Conservation (phyloP, 75 land plant species). For the Sequoiadendron giganteum region DNA sequence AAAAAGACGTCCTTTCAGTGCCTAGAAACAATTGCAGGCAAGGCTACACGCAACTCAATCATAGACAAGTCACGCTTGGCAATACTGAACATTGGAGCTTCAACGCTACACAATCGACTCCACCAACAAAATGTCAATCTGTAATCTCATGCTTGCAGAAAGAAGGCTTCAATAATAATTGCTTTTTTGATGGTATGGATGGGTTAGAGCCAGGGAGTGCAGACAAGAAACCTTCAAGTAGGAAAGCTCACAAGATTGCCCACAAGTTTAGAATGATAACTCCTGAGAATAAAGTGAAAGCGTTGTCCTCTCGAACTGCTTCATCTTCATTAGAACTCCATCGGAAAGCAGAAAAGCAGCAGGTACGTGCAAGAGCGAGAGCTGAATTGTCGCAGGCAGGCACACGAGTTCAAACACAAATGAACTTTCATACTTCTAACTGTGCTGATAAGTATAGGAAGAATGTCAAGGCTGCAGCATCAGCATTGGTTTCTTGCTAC, state of each 20-base stretch:
- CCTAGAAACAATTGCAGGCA: background rate
- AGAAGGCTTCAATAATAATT: background rate
- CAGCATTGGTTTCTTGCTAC: slow-evolving; percentile 10
- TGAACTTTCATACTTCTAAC: slow-evolving; percentile 8
- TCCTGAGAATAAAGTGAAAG: slow-evolving; percentile 8
- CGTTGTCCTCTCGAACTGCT: background rate
- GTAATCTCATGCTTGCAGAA: background rate
- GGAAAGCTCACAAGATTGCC: background rate
- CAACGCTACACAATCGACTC: background rate
- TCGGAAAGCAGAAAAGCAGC: slow-evolving; percentile 12
- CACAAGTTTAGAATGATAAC: slow-evolving; percentile 12
- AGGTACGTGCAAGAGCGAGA: slow-evolving; percentile 5
- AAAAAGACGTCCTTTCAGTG: background rate
- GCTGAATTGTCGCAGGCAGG: slow-evolving; percentile 1
- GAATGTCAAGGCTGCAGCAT: slow-evolving; percentile 5
- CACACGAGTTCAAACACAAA: slow-evolving; percentile 6
- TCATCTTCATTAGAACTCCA: slow-evolving; percentile 10
- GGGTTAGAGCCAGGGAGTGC: background rate
- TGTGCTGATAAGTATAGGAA: slow-evolving; percentile 1
- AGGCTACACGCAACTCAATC: background rate
- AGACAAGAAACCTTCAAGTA: background rate
- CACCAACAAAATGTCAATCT: slow-evolving; percentile 3
- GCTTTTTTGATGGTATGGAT: background rate
- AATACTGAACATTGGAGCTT: background rate
- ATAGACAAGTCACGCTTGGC: background rate